Evolutionary conservation across 2,329 filamentous ascomycete genomes (phyloP), one percentile per base, ranked within the genome.

Genomic region (Botrytis byssoidea): DNA sequence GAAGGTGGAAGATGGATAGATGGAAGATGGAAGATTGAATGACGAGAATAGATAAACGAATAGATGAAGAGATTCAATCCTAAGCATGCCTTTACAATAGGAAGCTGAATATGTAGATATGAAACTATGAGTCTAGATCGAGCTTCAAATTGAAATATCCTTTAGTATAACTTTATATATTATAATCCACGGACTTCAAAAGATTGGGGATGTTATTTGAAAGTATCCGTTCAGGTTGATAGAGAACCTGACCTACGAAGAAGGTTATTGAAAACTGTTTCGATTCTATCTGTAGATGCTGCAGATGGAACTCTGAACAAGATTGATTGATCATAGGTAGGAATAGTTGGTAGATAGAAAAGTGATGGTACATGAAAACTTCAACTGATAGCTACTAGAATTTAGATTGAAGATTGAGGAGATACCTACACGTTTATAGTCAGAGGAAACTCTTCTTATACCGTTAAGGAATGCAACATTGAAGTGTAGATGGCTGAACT

Each of bases 61-160:
- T 25, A 7, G 12, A 25, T 25, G 3, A 14, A 37, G 20, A 61
- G 10, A 8, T 25, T 61, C 2, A 61, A 61, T 4, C 3, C 22
- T 37, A 12, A 16, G 16, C 1, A 3, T 1, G 18, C 7, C 18
- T 12, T n/a, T 2, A 22, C 3, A n/a, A 3, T 6, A n/a, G 6
- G 0, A 2, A 40, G 12, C 4, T 40, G 59, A 16, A 16, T 1
- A n/a, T 7, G 4, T 25, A 6, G 1, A 16, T 3, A n/a, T 3
- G 12, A 8, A 35, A 3, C 22, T 25, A 18, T 61, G 22, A 40
- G 5, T 40, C 2, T 40, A 16, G 4, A 40, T 61, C 14, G 8
- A 4, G 6, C 22, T n/a, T 40, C 2, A 40, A 1, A 16, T 8
- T 61, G 3, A 6, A 61, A 16, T 9, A 9, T 37, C 35, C 5